Percentiles rank a stretch among this genome's conserved stretches.
Evolutionary conservation across 257 asterid species (phyloP).

Genomic region (Jacaranda mimosifolia): DNA sequence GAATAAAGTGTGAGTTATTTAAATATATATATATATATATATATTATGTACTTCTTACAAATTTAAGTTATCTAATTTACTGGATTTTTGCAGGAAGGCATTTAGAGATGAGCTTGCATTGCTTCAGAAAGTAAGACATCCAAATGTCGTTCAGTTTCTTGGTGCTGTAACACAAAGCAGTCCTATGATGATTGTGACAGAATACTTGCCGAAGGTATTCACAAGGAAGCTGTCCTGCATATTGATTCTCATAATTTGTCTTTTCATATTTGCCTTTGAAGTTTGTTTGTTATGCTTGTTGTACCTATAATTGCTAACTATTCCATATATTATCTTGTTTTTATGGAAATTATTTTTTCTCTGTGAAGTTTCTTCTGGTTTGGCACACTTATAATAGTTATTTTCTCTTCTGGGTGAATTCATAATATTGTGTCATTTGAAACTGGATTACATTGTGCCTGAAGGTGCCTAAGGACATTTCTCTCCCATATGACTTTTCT

Average conservation of each 20-base stretch:
- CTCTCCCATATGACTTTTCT: not conserved
- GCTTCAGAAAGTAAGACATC: constrained; percentile 95
- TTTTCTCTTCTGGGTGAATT: not conserved
- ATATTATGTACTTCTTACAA: constrained; percentile 15
- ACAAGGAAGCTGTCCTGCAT: constrained; percentile 5
- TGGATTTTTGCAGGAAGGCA: constrained; percentile 65
- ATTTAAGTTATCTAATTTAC: constrained; percentile 18
- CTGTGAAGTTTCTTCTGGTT: no score
- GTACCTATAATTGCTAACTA: not conserved
- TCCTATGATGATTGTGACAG: constrained; percentile 99
- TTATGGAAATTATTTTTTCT: no score
- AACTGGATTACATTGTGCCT: constrained; percentile 15
- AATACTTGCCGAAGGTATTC: constrained; percentile 89
- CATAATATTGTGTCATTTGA: not conserved
- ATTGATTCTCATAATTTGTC: constrained; percentile 11
- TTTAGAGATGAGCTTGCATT: constrained; percentile 90
- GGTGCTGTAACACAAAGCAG: constrained; percentile 97
- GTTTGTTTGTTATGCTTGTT: not conserved
- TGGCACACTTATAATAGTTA: no score
- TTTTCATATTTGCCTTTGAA: constrained; percentile 6
- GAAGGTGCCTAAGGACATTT: not conserved
- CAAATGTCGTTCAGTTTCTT: constrained; percentile 95
- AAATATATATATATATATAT: not conserved
- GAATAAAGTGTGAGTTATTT: constrained; percentile 85
- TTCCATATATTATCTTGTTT: no score